These are phyloP conservation scores for Bretschneidera sinensis DNA, from an alignment of 345 rosid genomes.

Conservation along the genomic window DNA sequence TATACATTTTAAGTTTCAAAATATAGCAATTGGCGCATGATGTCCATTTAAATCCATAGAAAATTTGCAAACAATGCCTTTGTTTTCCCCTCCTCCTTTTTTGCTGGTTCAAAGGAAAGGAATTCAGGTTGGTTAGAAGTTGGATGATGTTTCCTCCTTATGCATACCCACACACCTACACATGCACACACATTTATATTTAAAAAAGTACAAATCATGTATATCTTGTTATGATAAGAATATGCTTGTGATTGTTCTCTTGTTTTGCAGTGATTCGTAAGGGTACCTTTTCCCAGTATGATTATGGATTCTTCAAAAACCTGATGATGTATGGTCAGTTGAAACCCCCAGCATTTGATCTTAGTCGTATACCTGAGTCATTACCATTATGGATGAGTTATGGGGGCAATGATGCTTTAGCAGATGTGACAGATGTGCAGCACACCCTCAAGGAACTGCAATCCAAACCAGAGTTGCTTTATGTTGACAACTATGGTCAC, in stretches of 20 bases:
- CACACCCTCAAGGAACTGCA: constrained; percentile 54
- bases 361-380: constrained; percentile 51
- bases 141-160: not conserved
- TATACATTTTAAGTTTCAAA: not conserved
- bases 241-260: not conserved
- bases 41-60: not conserved
- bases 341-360: constrained; percentile 68
- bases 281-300: constrained; percentile 71
- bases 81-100: not conserved
- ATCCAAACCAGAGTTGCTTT: constrained; percentile 55
- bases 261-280: constrained; percentile 74
- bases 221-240: not conserved
- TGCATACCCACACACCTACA: too few species aligned
- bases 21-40: not conserved
- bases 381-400: constrained; percentile 88
- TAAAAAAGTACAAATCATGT: not conserved
- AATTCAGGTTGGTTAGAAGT: not conserved
- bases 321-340: constrained; percentile 43
- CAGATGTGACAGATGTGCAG: constrained; percentile 61
- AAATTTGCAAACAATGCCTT: not conserved
- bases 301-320: constrained; percentile 72
- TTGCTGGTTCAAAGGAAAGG: not conserved
- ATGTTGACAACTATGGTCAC: constrained; percentile 75
- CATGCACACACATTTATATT: too few species aligned
- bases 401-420: constrained; percentile 75